Evolutionary conservation across 2,329 filamentous ascomycete species (phyloP).

Genomic region (Mollisia scopiformis): DNA sequence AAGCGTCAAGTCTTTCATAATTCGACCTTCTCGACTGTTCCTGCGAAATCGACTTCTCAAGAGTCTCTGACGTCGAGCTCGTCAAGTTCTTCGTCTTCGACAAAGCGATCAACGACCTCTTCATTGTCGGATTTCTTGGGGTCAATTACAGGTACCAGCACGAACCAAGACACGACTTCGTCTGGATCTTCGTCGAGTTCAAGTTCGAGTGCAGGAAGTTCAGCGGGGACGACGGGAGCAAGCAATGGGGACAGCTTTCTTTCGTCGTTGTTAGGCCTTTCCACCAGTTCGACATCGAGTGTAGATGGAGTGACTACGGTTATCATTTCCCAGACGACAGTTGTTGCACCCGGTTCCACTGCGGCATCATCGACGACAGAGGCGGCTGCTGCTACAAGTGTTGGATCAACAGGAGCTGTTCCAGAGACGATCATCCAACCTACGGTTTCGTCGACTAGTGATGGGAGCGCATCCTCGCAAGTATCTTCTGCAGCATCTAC

Average conservation of each 20-base stretch:
- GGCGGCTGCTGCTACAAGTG: background rate
- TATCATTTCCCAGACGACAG: conserved; percentile 7
- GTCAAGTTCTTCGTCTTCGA: conserved; percentile 9
- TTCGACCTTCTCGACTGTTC: conserved; percentile 23
- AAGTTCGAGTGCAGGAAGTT: conserved; percentile 8
- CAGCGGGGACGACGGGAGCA: background rate
- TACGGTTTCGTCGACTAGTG: background rate
- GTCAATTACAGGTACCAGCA: conserved; percentile 14
- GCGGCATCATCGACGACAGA: background rate
- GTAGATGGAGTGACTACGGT: conserved; percentile 10
- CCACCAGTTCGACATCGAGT: background rate
- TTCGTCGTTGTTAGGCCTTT: background rate
- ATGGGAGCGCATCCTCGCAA: background rate
- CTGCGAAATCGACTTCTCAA: conserved; percentile 18
- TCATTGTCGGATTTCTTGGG: conserved; percentile 27
- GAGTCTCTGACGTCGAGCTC: conserved; percentile 15
- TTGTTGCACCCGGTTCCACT: background rate
- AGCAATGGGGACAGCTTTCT: background rate
- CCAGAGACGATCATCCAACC: conserved; percentile 20
- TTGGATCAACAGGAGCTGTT: conserved; percentile 9
- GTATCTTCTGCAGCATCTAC: conserved; percentile 5
- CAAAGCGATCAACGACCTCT: conserved; percentile 7
- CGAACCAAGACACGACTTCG: background rate
- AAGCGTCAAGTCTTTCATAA: conserved; percentile 49
- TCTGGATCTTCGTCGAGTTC: conserved; percentile 3